Evolutionary conservation across 257 asterid species (phyloP).

Genomic region (Osmanthus fragrans): DNA sequence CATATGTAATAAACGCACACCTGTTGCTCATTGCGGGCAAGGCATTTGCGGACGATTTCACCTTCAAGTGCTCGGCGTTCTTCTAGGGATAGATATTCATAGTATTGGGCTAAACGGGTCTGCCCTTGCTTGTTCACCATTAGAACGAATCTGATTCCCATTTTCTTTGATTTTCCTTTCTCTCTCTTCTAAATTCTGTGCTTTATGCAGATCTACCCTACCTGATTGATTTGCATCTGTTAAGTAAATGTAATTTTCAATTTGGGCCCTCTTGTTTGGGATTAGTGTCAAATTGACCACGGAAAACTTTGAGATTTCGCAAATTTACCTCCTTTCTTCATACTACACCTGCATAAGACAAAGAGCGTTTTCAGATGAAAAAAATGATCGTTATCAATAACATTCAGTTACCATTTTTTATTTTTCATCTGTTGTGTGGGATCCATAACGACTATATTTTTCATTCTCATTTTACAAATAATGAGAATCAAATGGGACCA

Average conservation of each 20-base stretch:
- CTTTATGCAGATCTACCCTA: not conserved
- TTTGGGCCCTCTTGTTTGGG: no score
- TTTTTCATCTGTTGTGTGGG: no score
- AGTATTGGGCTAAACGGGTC: slow-evolving; percentile 94
- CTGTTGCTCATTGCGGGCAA: slow-evolving; percentile 91
- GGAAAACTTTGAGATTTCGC: not conserved
- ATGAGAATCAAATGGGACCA: no score
- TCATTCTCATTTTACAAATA: no score
- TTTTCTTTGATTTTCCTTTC: not conserved
- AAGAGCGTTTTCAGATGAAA: no score
- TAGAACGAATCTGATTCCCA: slow-evolving; percentile 92
- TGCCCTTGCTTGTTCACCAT: slow-evolving; percentile 99
- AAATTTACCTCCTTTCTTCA: not conserved
- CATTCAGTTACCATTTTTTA: no score
- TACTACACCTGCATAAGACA: no score
- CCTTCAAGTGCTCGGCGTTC: slow-evolving; percentile 99
- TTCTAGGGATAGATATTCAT: slow-evolving; percentile 85
- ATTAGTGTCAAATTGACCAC: no score
- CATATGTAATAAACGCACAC: slow-evolving; percentile 24
- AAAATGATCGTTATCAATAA: no score
- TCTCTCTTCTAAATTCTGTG: not conserved
- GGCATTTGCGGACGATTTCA: slow-evolving; percentile 98
- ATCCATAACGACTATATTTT: no score
- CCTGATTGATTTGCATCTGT: not conserved
- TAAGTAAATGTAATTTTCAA: not conserved